These are phyloP conservation scores for Malbranchea zuffiana DNA, from an alignment of 2,329 filamentous ascomycete genomes.

Conservation along the genomic window DNA sequence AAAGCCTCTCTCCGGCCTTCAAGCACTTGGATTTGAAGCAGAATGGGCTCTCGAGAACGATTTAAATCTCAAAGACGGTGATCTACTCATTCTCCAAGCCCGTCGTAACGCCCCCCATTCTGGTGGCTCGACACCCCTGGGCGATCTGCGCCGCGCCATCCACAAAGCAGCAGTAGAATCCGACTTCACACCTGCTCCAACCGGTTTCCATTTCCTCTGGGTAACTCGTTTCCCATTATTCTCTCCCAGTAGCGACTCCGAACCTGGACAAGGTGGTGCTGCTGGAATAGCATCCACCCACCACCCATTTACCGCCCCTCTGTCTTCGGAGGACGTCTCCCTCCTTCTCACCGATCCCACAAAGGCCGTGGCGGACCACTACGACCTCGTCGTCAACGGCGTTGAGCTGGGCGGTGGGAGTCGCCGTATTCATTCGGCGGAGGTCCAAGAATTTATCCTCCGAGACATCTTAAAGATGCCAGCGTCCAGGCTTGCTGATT, in stretches of 20 bases:
- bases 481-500: conserved; percentile 61
- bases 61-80: conserved; percentile 54
- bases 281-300: conserved; percentile 80
- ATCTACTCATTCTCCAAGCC: conserved; percentile 72
- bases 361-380: conserved; percentile 69
- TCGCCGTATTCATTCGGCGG: conserved; percentile 76
- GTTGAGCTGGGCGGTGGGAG: conserved; percentile 89
- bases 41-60: conserved; percentile 47
- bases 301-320: conserved; percentile 89
- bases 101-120: conserved; percentile 53
- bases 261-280: conserved; percentile 69
- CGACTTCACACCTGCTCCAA: conserved; percentile 42
- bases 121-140: conserved; percentile 63
- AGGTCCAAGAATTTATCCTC: conserved; percentile 76
- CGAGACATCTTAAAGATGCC: conserved; percentile 71
- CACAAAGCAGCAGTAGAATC: conserved; percentile 58
- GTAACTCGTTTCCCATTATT: conserved; percentile 88
- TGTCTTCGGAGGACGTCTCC: conserved; percentile 59
- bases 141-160: conserved; percentile 59
- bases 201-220: conserved; percentile 65
- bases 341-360: conserved; percentile 62
- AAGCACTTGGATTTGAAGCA: conserved; percentile 64
- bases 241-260: conserved; percentile 53
- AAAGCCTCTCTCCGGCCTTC: conserved; percentile 65
- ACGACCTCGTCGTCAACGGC: conserved; percentile 92